phyloP scores from a whole-genome alignment of 805 yeast genomes.

The Isabelozyma rhagii region DNA sequence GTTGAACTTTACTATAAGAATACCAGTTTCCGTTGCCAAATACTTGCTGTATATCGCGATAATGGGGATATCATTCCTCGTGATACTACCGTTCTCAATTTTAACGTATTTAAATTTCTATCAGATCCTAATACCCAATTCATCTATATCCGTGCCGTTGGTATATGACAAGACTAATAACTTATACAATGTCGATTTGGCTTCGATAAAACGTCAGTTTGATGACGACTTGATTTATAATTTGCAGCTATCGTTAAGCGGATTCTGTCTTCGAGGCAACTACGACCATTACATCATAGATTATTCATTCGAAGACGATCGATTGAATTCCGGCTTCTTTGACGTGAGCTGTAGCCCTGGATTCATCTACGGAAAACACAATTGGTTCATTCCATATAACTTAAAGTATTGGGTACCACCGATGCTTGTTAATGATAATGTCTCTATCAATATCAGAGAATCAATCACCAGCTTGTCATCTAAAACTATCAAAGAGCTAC shows the following conservation, averaged over 20 bases:
- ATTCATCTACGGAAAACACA: slow-evolving; percentile 24
- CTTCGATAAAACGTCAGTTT: neutral
- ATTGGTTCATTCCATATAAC: slow-evolving; percentile 33
- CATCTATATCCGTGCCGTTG: slow-evolving; percentile 13
- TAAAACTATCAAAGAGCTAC: neutral
- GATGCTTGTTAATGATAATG: slow-evolving; percentile 14
- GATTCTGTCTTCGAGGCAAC: neutral
- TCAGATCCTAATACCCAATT: slow-evolving; percentile 27
- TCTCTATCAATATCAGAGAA: neutral
- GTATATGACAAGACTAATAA: neutral
- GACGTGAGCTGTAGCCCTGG: slow-evolving; percentile 29
- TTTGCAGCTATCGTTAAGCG: neutral
- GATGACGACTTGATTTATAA: neutral
- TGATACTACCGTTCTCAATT: slow-evolving; percentile 34
- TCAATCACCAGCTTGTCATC: neutral
- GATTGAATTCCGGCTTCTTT: neutral
- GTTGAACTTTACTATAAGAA: neutral
- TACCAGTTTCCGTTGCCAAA: slow-evolving; percentile 18
- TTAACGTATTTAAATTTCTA: slow-evolving; percentile 35
- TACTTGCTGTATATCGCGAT: slow-evolving; percentile 21
- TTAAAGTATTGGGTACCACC: slow-evolving; percentile 38
- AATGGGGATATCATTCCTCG: slow-evolving; percentile 16
- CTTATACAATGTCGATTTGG: neutral
- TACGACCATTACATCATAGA: neutral
- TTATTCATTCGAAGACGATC: neutral